A percentile compares a stretch with the other conserved stretches of the same genome.
Evolutionary conservation across 116 monocot species (phyloP).

Genomic region (Zostera marina): DNA sequence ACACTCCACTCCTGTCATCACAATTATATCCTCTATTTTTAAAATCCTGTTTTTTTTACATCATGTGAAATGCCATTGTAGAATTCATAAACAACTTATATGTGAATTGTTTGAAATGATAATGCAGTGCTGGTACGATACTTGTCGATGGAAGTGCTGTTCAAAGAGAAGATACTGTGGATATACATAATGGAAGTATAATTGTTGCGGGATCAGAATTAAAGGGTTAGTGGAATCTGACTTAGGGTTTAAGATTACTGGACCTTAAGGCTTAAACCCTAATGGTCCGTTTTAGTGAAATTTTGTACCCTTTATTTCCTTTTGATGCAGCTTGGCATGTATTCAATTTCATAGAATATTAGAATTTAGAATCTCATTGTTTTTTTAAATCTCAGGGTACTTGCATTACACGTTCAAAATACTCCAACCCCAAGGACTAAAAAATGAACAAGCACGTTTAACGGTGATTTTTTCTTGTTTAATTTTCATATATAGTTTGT

Average conservation of each 20-base stretch:
- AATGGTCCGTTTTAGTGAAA: neutral
- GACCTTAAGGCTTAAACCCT: no score
- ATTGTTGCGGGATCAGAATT: slow-evolving; percentile 1
- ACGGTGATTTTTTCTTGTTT: slow-evolving; percentile 3
- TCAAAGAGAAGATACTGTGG: slow-evolving; percentile 1
- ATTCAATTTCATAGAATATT: neutral
- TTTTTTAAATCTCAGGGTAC: slow-evolving; percentile 3
- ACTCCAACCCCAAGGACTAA: slow-evolving; percentile 4
- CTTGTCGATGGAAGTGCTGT: slow-evolving; percentile 4
- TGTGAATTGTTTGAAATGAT: neutral
- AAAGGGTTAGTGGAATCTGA: slow-evolving; percentile 3
- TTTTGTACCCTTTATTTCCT: neutral
- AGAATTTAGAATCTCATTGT: neutral
- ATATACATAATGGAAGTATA: slow-evolving; percentile 4
- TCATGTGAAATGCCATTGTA: neutral
- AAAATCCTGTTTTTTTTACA: neutral
- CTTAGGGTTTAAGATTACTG: no score
- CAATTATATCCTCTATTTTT: neutral
- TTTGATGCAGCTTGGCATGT: neutral
- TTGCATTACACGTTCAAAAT: slow-evolving; percentile 7
- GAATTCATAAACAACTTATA: neutral
- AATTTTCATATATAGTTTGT: neutral
- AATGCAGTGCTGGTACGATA: neutral
- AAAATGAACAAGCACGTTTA: slow-evolving; percentile 1
- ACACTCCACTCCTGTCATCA: neutral